These are phyloP conservation scores for Tephrocybe sp. DNA, from an alignment of 768 basidiomycete species.

Conservation along the genomic window DNA sequence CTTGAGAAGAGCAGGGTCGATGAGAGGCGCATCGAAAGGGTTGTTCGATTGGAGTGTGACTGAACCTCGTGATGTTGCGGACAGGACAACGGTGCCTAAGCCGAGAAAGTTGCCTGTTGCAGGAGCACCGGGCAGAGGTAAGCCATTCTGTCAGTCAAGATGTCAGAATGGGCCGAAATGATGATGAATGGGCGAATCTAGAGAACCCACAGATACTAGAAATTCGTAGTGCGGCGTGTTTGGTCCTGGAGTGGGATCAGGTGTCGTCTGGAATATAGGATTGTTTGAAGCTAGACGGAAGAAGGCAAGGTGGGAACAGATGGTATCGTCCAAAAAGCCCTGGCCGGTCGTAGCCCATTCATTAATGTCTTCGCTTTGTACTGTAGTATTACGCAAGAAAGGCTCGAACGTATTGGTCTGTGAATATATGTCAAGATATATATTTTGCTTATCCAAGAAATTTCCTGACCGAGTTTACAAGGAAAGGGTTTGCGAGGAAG, in stretches of 20 bases:
- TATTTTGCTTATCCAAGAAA: background rate
- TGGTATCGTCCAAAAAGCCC: conserved; percentile 18
- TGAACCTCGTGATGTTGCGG: conserved; percentile 23
- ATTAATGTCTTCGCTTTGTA: conserved; percentile 5
- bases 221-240: conserved; percentile 25
- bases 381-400: conserved; percentile 10
- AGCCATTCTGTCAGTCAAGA: conserved; percentile 5
- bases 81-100: conserved; percentile 12
- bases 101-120: conserved; percentile 16
- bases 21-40: conserved; percentile 38
- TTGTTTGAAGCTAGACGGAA: conserved; percentile 20
- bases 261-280: conserved; percentile 16
- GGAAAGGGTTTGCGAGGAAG: conserved; percentile 11
- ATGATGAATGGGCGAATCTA: background rate
- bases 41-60: conserved; percentile 33
- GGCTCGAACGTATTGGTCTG: conserved; percentile 17
- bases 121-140: conserved; percentile 23
- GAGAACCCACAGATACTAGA: conserved; percentile 18
- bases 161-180: background rate
- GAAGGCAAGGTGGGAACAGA: conserved; percentile 19
- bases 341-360: conserved; percentile 19
- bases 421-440: background rate
- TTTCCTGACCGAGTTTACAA: conserved; percentile 10
- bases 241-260: conserved; percentile 26
- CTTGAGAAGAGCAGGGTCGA: conserved; percentile 43